Evolutionary conservation across 148 eudicot species (phyloP).

Genomic region (Pharnaceum exiguum): DNA sequence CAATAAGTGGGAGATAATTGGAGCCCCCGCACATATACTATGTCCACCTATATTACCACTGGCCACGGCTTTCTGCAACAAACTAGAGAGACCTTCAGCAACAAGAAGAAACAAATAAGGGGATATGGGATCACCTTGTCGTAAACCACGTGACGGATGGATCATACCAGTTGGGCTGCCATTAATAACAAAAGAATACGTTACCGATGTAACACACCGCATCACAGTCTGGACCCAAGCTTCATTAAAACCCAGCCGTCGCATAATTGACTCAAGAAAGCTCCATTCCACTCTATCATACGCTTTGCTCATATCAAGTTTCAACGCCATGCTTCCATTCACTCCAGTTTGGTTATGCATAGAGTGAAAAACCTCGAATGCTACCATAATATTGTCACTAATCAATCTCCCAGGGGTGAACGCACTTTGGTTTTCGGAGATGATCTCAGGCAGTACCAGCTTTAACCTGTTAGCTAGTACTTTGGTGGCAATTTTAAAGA

Average conservation of each 20-base stretch:
- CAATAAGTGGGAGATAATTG: no score
- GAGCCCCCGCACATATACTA: no score
- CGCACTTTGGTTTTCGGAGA: not conserved
- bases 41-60: no score
- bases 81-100: no score
- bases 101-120: not conserved
- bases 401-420: no score
- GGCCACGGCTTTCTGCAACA: no score
- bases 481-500: not conserved
- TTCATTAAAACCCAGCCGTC: not conserved
- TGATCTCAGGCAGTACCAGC: not conserved
- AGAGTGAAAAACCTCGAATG: no score
- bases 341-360: no score
- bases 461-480: not conserved
- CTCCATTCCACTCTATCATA: constrained; percentile 6
- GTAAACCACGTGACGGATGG: no score
- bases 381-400: no score
- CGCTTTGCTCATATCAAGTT: not conserved
- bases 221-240: not conserved
- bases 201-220: not conserved
- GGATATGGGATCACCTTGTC: not conserved
- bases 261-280: not conserved
- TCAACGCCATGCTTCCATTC: not conserved
- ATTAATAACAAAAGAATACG: not conserved
- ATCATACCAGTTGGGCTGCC: not conserved